phyloP scores from a whole-genome alignment of 2,329 filamentous ascomycete species.

The Chaetomiaceae sp. region DNA sequence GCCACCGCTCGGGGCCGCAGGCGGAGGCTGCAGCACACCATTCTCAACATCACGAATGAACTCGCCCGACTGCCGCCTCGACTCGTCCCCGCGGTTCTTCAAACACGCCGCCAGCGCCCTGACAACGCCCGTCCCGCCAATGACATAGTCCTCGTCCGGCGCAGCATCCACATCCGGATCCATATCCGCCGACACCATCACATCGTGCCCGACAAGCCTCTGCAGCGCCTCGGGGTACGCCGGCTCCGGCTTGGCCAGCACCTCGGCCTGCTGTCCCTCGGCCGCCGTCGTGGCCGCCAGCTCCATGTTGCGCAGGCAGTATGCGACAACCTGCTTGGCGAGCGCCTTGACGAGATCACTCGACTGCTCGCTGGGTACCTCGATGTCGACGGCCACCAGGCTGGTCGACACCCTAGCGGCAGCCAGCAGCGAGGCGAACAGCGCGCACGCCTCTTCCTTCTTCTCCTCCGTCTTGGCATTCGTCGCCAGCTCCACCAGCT shows the following conservation, averaged over 20 bases:
- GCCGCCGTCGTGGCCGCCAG: slow-evolving; percentile 40
- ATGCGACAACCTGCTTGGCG: slow-evolving; percentile 90
- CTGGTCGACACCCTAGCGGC: slow-evolving; percentile 79
- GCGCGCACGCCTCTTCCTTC: slow-evolving; percentile 89
- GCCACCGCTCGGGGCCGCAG: slow-evolving; percentile 39
- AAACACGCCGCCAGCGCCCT: slow-evolving; percentile 90
- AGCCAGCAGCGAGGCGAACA: slow-evolving; percentile 88
- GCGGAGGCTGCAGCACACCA: slow-evolving; percentile 41
- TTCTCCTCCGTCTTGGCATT: slow-evolving; percentile 70
- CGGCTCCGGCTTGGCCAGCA: slow-evolving; percentile 31
- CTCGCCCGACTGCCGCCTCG: slow-evolving; percentile 49
- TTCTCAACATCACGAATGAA: slow-evolving; percentile 50
- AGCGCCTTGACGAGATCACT: slow-evolving; percentile 88
- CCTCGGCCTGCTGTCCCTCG: slow-evolving; percentile 25
- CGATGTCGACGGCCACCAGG: slow-evolving; percentile 86
- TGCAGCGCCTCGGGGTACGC: slow-evolving; percentile 75
- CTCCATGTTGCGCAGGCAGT: slow-evolving; percentile 89
- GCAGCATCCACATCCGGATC: slow-evolving; percentile 64
- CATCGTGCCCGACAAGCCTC: slow-evolving; percentile 75
- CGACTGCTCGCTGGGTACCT: slow-evolving; percentile 75
- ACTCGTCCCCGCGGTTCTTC: slow-evolving; percentile 69
- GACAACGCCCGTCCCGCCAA: slow-evolving; percentile 90
- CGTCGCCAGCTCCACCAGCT: slow-evolving; percentile 66
- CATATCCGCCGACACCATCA: slow-evolving; percentile 42
- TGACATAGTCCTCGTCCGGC: slow-evolving; percentile 90